Evolutionary conservation across 352 stramenopile species (phyloP).

Genomic region (Pythium pectinolyticum): DNA sequence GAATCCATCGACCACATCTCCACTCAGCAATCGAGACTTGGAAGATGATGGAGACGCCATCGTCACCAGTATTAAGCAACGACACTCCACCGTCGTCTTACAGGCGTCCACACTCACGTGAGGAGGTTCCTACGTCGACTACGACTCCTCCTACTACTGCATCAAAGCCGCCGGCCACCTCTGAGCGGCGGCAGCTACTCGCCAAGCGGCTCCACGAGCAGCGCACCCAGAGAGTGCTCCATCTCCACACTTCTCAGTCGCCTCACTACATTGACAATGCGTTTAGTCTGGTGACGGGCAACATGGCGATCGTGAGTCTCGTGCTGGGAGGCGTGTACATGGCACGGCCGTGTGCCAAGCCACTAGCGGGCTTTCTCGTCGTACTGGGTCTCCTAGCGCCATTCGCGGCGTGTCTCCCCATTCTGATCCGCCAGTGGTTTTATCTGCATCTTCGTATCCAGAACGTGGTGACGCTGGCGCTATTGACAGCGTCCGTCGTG

Average conservation of each 20-base stretch:
- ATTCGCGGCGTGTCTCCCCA: constrained; percentile 34
- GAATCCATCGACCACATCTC: no score
- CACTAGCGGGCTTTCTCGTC: constrained; percentile 33
- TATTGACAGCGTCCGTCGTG: constrained; percentile 27
- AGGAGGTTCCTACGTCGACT: no score
- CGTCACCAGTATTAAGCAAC: no score
- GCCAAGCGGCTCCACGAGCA: constrained; percentile 19
- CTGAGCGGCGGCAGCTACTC: constrained; percentile 8
- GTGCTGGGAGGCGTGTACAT: constrained; percentile 33
- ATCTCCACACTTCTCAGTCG: constrained; percentile 28
- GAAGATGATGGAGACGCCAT: no score
- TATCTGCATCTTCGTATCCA: constrained; percentile 39
- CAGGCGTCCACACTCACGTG: not conserved
- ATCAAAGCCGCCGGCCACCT: no score
- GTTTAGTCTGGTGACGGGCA: constrained; percentile 38
- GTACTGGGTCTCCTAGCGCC: constrained; percentile 33
- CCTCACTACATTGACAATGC: constrained; percentile 37
- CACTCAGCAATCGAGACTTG: no score
- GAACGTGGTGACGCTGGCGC: constrained; percentile 17
- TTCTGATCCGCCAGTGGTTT: constrained; percentile 43
- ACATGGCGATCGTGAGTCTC: constrained; percentile 38
- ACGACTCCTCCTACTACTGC: no score
- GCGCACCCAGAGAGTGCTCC: constrained; percentile 24
- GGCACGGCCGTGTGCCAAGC: constrained; percentile 30
- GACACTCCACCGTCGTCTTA: no score